Percentiles rank a stretch among this genome's conserved stretches.
Conservation (phyloP, 768 basidiomycete species). For the Goffeauzyma gilvescens region DNA sequence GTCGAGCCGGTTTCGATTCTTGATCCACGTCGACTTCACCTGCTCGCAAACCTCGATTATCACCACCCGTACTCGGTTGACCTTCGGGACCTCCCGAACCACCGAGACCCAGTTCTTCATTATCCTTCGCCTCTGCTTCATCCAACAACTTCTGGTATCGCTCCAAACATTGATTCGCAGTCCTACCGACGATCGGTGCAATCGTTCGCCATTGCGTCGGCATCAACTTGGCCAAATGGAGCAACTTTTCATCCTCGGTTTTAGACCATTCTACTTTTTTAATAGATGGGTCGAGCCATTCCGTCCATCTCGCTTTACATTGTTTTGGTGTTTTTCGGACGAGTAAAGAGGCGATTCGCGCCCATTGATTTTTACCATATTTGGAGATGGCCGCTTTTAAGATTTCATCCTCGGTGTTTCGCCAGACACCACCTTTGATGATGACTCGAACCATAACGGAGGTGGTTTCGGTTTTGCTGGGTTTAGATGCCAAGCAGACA, state of each 20-base stretch:
- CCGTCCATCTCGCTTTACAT: slow-evolving; percentile 86
- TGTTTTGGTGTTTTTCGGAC: slow-evolving; percentile 98
- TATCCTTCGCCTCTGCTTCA: slow-evolving; percentile 91
- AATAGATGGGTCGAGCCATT: slow-evolving; percentile 98
- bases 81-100: slow-evolving; percentile 57
- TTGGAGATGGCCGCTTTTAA: slow-evolving; percentile 81
- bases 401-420: slow-evolving; percentile 57
- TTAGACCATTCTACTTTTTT: slow-evolving; percentile 99
- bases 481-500: too few species aligned
- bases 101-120: slow-evolving; percentile 75
- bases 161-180: slow-evolving; percentile 92
- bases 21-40: slow-evolving; percentile 99
- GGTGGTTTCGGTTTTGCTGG: too few species aligned
- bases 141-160: slow-evolving; percentile 95
- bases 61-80: slow-evolving; percentile 80
- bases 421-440: slow-evolving; percentile 33
- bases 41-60: slow-evolving; percentile 67
- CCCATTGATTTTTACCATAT: slow-evolving; percentile 43
- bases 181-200: slow-evolving; percentile 91
- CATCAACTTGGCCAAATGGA: slow-evolving; percentile 96
- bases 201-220: slow-evolving; percentile 99
- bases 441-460: slow-evolving; percentile 33
- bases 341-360: slow-evolving; percentile 88
- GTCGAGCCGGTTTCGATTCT: slow-evolving; percentile 91
- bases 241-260: slow-evolving; percentile 95